phyloP scores from a whole-genome alignment of 1,284 basidiomycete species.

The Irpex lacteus region DNA sequence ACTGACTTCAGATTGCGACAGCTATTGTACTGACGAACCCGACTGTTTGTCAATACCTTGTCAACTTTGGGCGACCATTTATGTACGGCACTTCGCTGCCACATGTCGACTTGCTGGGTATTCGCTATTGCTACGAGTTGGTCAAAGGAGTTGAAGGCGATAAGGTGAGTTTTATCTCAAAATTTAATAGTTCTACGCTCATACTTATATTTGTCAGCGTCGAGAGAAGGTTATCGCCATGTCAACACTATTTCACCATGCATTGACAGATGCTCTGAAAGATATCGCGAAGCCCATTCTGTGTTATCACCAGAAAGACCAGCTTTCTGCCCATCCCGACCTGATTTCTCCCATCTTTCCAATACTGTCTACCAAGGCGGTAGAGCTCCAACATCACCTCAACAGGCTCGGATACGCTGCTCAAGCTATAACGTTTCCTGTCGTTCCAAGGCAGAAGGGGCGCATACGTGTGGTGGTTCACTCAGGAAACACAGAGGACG shows the following conservation, averaged over 20 bases:
- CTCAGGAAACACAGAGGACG: no score
- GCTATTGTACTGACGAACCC: no score
- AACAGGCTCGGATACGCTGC: slow-evolving; percentile 59
- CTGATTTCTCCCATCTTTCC: slow-evolving; percentile 73
- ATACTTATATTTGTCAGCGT: no score
- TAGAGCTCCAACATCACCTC: slow-evolving; percentile 62
- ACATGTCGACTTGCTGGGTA: slow-evolving; percentile 71
- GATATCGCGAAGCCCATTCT: slow-evolving; percentile 7
- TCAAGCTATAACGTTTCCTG: slow-evolving; percentile 76
- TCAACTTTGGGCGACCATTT: slow-evolving; percentile 57
- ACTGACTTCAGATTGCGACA: no score
- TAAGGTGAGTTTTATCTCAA: no score
- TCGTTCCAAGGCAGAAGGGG: slow-evolving; percentile 76
- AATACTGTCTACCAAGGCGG: slow-evolving; percentile 69
- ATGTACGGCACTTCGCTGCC: slow-evolving; percentile 64
- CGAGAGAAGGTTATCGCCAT: no score
- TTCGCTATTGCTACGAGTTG: slow-evolving; percentile 30
- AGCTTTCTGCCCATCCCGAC: slow-evolving; percentile 12
- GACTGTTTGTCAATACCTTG: slow-evolving; percentile 25
- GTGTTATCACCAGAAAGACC: slow-evolving; percentile 14
- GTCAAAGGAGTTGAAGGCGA: no score
- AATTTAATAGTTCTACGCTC: no score
- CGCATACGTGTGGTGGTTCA: slow-evolving; percentile 75
- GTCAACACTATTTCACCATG: no score
- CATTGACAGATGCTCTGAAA: no score